A percentile compares a stretch with the other conserved stretches of the same genome.
Evolutionary conservation across 495 filamentous ascomycete genomes (phyloP).

Genomic region (Podospora anserina): DNA sequence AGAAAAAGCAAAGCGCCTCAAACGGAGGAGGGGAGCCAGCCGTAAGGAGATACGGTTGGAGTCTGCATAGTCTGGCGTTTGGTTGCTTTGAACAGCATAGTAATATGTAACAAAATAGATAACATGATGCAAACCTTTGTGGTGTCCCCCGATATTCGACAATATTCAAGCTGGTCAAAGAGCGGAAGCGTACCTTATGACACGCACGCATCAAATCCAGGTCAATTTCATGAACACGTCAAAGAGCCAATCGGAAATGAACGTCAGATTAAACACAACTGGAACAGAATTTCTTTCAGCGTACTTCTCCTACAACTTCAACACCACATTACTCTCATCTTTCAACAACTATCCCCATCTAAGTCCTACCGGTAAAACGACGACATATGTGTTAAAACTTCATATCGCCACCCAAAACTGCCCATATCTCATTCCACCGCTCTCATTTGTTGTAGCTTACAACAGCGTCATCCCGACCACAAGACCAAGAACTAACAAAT

Average conservation of each 20-base stretch:
- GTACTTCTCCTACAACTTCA: not conserved
- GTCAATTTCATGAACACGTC: no score
- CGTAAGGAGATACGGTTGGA: no score
- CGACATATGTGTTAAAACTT: not conserved
- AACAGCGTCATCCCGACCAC: not conserved
- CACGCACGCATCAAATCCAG: no score
- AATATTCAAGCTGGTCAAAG: no score
- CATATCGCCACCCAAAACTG: not conserved
- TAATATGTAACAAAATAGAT: no score
- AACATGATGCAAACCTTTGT: no score
- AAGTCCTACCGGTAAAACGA: not conserved
- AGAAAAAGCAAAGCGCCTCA: no score
- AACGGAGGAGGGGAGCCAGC: no score
- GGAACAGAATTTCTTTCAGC: not conserved
- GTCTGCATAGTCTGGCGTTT: no score
- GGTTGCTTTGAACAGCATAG: no score
- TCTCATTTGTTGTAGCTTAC: not conserved
- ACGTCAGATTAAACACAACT: not conserved
- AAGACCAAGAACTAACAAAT: not conserved
- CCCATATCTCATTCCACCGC: not conserved
- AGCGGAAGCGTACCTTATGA: no score
- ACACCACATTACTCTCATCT: not conserved
- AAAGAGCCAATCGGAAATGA: not conserved
- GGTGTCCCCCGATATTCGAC: no score
- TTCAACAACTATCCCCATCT: not conserved